These are phyloP conservation scores for Ogataea kodamae DNA, from an alignment of 805 yeast genomes.

Conservation along the genomic window DNA sequence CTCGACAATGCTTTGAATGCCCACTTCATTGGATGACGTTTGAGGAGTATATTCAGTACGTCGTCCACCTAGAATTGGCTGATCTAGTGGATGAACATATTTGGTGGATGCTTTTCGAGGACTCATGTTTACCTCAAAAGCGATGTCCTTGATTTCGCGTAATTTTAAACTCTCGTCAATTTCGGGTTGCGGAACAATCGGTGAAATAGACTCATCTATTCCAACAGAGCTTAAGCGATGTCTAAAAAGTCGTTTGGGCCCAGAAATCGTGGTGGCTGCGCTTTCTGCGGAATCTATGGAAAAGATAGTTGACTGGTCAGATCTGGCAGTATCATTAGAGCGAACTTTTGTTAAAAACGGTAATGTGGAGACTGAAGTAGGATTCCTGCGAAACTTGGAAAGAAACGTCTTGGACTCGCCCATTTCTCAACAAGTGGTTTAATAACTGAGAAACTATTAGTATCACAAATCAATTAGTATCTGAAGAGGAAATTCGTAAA, in stretches of 20 bases:
- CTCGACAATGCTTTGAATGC: slow-evolving; percentile 14
- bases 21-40: neutral
- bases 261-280: slow-evolving; percentile 7
- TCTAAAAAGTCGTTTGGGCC: slow-evolving; percentile 14
- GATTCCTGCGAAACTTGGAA: slow-evolving; percentile 18
- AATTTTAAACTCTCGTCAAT: slow-evolving; percentile 13
- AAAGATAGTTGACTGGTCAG: slow-evolving; percentile 20
- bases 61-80: slow-evolving; percentile 22
- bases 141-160: slow-evolving; percentile 26
- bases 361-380: slow-evolving; percentile 8
- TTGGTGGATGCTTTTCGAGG: slow-evolving; percentile 12
- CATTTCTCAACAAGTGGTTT: too few species aligned
- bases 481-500: slow-evolving; percentile 9
- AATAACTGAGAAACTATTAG: too few species aligned
- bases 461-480: too few species aligned
- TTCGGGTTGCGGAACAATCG: slow-evolving; percentile 4
- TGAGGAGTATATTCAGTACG: neutral
- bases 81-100: slow-evolving; percentile 32
- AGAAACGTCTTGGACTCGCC: slow-evolving; percentile 8
- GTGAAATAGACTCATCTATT: slow-evolving; percentile 11
- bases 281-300: slow-evolving; percentile 16
- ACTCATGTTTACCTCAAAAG: slow-evolving; percentile 28
- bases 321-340: slow-evolving; percentile 16
- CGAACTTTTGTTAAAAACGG: slow-evolving; percentile 11
- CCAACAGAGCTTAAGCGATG: slow-evolving; percentile 15